Evolutionary conservation across 441 rosid species (phyloP), one percentile per base, ranked within the genome.

Genomic region (Metrosideros polymorpha): DNA sequence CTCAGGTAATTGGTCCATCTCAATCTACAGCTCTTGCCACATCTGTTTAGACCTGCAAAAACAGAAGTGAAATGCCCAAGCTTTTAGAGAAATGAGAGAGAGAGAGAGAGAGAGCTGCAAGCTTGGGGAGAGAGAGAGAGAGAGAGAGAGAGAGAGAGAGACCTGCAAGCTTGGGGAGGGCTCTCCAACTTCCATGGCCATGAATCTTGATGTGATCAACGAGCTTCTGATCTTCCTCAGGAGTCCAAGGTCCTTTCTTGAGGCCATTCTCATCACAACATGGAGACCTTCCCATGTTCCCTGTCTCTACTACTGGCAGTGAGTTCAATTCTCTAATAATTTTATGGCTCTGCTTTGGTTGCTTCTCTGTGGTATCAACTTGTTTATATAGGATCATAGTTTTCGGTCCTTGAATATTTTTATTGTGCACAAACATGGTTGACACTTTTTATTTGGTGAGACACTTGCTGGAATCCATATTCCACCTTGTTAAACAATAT

Each of bases 161-260:
- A 92, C 96, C 96, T 89, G 99, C 95, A 84, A 96, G 97, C 91
- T 94, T 94, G 18, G 99, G 99, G 39, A 96, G 97, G 87, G 98
- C 96, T 91, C 98, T 92, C 99, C 99, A 97, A 89, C 99, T 97
- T 82, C 97, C 98, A 90, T 94, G 99, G 90, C 99, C 99, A 88
- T 96, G 93, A 86, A 92, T 90, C 83, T 96, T 90, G 82, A 97
- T 96, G 87, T 92, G 85, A 8, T 94, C 93, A 57, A 91, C 88
- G 86, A 97, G 98, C 87, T 93, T 93, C 89, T 94, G 91, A 86
- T 96, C 99, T 93, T 96, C 99, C 92, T 96, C 96, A 53, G 97
- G 94, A 87, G 95, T 94, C 99, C 99, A 96, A 12, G 99, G 98
- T 51, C 99, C 98, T 89, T 95, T 96, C 89, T 96, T 96, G 49